These are phyloP conservation scores for Ilyonectria sp. DNA, from an alignment of 2,329 filamentous ascomycete species.

Conservation along the genomic window DNA sequence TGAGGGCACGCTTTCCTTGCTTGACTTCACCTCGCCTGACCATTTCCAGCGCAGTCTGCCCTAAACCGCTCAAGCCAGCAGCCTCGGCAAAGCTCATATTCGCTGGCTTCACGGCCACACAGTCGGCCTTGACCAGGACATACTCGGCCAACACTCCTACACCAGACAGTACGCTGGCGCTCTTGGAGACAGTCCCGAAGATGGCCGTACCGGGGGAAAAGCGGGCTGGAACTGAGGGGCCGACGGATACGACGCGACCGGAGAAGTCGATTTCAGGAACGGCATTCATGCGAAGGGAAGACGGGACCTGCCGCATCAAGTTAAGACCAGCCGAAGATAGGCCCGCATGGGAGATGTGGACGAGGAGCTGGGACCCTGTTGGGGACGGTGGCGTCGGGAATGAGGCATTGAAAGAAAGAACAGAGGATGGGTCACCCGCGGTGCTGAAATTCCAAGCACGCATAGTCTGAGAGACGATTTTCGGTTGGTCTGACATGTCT, in stretches of 20 bases:
- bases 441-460: neutral
- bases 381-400: neutral
- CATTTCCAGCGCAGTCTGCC: slow-evolving; percentile 11
- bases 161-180: slow-evolving; percentile 3
- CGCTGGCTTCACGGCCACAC: neutral
- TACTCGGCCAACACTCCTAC: slow-evolving; percentile 6
- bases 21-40: neutral
- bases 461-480: neutral
- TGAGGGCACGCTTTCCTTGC: neutral
- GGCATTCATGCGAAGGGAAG: neutral
- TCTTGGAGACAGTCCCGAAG: slow-evolving; percentile 8
- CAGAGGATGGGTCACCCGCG: neutral
- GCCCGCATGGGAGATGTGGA: neutral
- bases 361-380: slow-evolving; percentile 7
- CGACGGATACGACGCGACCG: slow-evolving; percentile 3
- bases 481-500: neutral
- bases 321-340: slow-evolving; percentile 5
- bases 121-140: neutral
- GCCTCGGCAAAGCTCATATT: slow-evolving; percentile 3
- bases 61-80: slow-evolving; percentile 6
- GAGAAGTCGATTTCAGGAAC: slow-evolving; percentile 9
- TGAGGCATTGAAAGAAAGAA: neutral
- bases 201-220: slow-evolving; percentile 5
- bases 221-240: neutral
- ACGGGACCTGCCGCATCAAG: slow-evolving; percentile 1